These are phyloP conservation scores for Diddensiella santjacobensis DNA, from an alignment of 805 yeast genomes.

Conservation along the genomic window DNA sequence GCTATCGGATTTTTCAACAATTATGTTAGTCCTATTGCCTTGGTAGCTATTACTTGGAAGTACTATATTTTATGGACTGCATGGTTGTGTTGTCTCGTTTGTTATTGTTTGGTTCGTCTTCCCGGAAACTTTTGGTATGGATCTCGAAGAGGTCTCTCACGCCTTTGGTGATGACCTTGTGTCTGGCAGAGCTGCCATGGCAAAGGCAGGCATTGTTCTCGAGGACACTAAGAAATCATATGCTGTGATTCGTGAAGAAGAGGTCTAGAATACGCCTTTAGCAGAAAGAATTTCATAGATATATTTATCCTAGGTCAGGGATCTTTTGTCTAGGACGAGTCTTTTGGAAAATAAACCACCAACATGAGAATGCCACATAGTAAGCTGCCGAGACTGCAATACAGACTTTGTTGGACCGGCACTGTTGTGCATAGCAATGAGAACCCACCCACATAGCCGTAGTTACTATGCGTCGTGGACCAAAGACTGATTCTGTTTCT, in stretches of 20 bases:
- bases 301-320: no score
- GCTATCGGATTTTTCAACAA: slow-evolving; percentile 29
- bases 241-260: no score
- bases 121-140: slow-evolving; percentile 41
- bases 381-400: slow-evolving; percentile 1
- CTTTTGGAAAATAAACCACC: slow-evolving; percentile 4
- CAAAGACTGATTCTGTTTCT: not conserved
- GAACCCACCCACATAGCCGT: not conserved
- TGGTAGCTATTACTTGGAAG: slow-evolving; percentile 42
- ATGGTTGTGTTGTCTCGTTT: slow-evolving; percentile 31
- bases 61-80: slow-evolving; percentile 38
- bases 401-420: not conserved
- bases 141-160: slow-evolving; percentile 42
- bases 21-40: slow-evolving; percentile 38
- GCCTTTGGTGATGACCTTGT: slow-evolving; percentile 40
- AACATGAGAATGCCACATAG: slow-evolving; percentile 1
- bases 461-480: not conserved
- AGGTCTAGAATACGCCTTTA: no score
- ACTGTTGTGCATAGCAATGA: slow-evolving; percentile 1
- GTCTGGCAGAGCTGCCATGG: slow-evolving; percentile 14
- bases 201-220: slow-evolving; percentile 8
- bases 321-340: slow-evolving; percentile 2
- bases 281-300: no score
- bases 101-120: slow-evolving; percentile 33
- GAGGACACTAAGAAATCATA: slow-evolving; percentile 1